Evolutionary conservation across 2,329 filamentous ascomycete genomes (phyloP).

Genomic region (Cadophora malorum): DNA sequence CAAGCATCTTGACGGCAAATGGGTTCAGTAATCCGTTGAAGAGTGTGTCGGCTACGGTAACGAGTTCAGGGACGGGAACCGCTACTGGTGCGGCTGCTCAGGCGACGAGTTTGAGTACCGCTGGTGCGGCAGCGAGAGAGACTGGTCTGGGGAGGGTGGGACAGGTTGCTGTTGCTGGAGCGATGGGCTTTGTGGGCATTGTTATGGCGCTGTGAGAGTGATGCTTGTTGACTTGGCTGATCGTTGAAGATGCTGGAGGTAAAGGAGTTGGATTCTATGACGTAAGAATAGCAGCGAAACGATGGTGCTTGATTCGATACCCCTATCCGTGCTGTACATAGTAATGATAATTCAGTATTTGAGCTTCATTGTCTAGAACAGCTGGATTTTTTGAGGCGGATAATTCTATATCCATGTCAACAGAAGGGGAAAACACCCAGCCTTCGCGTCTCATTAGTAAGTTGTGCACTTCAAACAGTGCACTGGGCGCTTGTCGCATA

Average conservation of each 20-base stretch:
- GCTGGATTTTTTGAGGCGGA: neutral
- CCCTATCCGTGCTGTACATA: neutral
- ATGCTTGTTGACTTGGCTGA: neutral
- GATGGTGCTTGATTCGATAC: neutral
- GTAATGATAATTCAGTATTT: neutral
- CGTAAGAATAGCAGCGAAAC: neutral
- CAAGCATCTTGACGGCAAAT: conserved; percentile 14
- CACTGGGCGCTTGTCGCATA: neutral
- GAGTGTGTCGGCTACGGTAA: neutral
- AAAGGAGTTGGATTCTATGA: neutral
- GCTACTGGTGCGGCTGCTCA: neutral
- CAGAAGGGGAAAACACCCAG: neutral
- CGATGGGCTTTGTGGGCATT: neutral
- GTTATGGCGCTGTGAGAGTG: neutral
- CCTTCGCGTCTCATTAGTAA: neutral
- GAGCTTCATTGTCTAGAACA: neutral
- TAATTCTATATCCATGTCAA: neutral
- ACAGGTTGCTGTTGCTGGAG: conserved; percentile 1
- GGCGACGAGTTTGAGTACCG: neutral
- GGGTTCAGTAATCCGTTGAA: neutral
- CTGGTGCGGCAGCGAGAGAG: neutral
- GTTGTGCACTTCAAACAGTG: neutral
- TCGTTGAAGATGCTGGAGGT: neutral
- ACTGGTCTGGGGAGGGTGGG: conserved; percentile 4
- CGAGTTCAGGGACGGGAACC: neutral